Evolutionary conservation across 2,329 filamentous ascomycete genomes (phyloP).

Genomic region (Fonsecaea pugnacius): DNA sequence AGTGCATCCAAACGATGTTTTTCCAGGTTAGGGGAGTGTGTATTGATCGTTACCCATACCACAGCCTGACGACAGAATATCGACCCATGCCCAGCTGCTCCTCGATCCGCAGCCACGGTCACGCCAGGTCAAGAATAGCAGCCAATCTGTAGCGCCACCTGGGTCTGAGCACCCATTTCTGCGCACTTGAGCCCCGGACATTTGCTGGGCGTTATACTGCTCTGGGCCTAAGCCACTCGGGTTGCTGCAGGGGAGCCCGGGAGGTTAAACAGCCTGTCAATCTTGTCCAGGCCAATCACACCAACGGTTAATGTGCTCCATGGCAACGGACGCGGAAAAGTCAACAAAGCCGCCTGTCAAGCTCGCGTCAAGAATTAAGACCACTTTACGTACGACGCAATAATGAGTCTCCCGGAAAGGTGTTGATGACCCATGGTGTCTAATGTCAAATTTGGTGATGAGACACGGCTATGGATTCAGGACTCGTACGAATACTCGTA

Average conservation of each 20-base stretch:
- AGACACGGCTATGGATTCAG: not conserved
- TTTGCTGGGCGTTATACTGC: not conserved
- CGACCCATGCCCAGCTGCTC: slow-evolving; percentile 15
- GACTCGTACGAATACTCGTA: not conserved
- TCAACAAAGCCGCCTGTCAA: slow-evolving; percentile 14
- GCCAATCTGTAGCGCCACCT: slow-evolving; percentile 21
- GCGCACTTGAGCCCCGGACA: slow-evolving; percentile 13
- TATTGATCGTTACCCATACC: slow-evolving; percentile 23
- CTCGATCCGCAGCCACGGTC: slow-evolving; percentile 18
- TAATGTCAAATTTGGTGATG: not conserved
- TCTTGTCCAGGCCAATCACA: slow-evolving; percentile 15
- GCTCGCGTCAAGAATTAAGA: not conserved
- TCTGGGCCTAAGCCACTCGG: slow-evolving; percentile 14
- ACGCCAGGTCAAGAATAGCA: slow-evolving; percentile 23
- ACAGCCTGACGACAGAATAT: slow-evolving; percentile 15
- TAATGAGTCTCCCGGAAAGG: not conserved
- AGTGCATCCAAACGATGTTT: slow-evolving; percentile 5
- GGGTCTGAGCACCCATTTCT: slow-evolving; percentile 5
- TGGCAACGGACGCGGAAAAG: slow-evolving; percentile 21
- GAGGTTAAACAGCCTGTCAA: slow-evolving; percentile 4
- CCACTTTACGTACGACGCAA: not conserved
- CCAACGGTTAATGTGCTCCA: slow-evolving; percentile 8
- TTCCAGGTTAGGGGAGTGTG: not conserved
- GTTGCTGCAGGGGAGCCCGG: slow-evolving; percentile 25
- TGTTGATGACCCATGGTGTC: not conserved